Base-by-base conservation (phyloP, 305 asterid genomes). In the Lippia alba region DNA sequence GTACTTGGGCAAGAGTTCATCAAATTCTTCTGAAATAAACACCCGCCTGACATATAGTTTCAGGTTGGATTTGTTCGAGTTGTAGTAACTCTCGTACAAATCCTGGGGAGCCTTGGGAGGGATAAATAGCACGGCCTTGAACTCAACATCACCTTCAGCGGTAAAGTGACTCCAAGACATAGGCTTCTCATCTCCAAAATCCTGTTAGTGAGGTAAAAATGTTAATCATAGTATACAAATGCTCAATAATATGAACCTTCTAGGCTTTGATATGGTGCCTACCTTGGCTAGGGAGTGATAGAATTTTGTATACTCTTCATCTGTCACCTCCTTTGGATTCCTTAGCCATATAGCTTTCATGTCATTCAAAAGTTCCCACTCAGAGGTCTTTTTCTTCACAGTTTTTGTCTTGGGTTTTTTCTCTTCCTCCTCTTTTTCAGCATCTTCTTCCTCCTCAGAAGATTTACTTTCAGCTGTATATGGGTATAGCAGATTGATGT, bases 91-190 rank as follows among this genome's bases (percentile, higher is more conserved):
- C 87, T 91, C 97, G 5, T 91, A 91, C 82, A 89, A 80, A 83
- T 91, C 94, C 0, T 81, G 84, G 68, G 97, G 97, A 58, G 94
- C 97, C 87, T 91, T 89, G 59, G 94, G 97, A 40, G 96, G 96
- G 68, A 88, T 86, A 56, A 82, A 91, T 40, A 91, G 78, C 70
- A 88, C 74, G 67, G 94, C 97, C 89, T 87, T 91, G 88, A 88
- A 91, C 53, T 91, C 97, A 55, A 91, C 94, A 77, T 91, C 96
- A 67, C 96, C 97, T 87, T 91, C 97, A 54, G 96, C 97, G n/a
- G 69, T 88, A 63, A 91, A 91, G 82, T 91, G 97, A 80, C 97
- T 91, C 93, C 94, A 86, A 48, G 96, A 61, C 46, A 91, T 72
- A 55, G 96, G 97, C 78, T 87, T 91, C 69, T 91, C 96, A 12